Evolutionary conservation across 306 rosid species (phyloP).

Genomic region (Cyclanthera cordifolia): DNA sequence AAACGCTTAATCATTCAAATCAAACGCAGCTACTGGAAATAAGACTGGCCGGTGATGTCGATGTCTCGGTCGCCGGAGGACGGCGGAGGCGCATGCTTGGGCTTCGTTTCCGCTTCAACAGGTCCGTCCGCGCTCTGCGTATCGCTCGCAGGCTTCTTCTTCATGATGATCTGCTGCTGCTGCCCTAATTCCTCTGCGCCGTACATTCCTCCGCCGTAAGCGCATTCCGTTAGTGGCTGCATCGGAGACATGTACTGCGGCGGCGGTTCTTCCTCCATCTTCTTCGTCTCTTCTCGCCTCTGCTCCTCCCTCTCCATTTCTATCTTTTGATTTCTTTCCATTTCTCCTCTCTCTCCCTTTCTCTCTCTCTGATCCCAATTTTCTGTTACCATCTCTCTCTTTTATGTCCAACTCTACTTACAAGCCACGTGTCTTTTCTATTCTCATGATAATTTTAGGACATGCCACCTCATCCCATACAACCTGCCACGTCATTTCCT

Average conservation of each 20-base stretch:
- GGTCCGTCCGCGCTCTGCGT: conserved; percentile 14
- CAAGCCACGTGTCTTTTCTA: no score
- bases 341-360: neutral
- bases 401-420: no score
- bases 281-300: conserved; percentile 26
- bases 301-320: conserved; percentile 19
- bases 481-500: no score
- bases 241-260: conserved; percentile 40
- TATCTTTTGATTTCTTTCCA: neutral
- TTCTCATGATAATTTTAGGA: no score
- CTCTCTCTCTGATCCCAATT: no score
- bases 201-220: conserved; percentile 73
- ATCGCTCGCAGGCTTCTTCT: conserved; percentile 17
- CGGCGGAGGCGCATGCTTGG: conserved; percentile 15
- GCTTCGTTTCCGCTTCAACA: neutral
- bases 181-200: conserved; percentile 22
- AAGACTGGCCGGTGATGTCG: conserved; percentile 13
- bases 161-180: neutral
- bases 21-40: conserved; percentile 16
- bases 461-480: no score
- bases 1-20: no score
- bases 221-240: conserved; percentile 45
- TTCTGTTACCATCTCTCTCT: no score
- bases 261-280: neutral
- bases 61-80: conserved; percentile 15